Percentiles rank a stretch among this genome's conserved stretches.
phyloP scores from a whole-genome alignment of 805 yeast genomes.

The Metschnikowia similis region DNA sequence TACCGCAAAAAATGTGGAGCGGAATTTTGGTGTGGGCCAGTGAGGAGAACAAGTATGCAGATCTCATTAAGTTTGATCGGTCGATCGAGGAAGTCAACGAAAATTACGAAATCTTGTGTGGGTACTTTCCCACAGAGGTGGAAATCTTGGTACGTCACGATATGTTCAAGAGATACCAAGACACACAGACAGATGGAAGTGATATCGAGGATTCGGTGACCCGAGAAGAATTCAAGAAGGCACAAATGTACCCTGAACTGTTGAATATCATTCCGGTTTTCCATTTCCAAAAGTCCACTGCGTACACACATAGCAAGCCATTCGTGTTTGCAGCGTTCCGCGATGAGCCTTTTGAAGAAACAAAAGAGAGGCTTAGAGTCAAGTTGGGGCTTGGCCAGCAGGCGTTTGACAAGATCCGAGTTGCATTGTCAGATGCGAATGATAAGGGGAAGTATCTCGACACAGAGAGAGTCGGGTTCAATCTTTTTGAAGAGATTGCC shows the following conservation, averaged over 20 bases:
- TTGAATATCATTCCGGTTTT: constrained; percentile 57
- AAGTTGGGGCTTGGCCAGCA: constrained; percentile 72
- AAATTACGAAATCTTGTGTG: constrained; percentile 35
- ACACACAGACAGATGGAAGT: constrained; percentile 16
- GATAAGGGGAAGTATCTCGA: constrained; percentile 44
- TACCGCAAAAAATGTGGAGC: constrained; percentile 44
- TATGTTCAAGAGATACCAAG: constrained; percentile 24
- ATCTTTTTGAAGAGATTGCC: constrained; percentile 51
- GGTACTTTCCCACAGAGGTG: constrained; percentile 41
- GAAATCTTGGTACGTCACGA: constrained; percentile 35
- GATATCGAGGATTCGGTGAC: constrained; percentile 25
- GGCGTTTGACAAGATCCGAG: constrained; percentile 71
- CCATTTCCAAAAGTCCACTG: constrained; percentile 72
- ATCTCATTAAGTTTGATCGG: constrained; percentile 34
- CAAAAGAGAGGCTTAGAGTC: constrained; percentile 63
- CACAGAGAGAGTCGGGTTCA: constrained; percentile 47
- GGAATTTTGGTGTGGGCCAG: constrained; percentile 58
- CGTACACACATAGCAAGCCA: constrained; percentile 75
- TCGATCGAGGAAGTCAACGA: constrained; percentile 33
- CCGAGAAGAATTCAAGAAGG: constrained; percentile 12
- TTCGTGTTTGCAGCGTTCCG: constrained; percentile 71
- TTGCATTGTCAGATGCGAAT: constrained; percentile 50
- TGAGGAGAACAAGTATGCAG: constrained; percentile 34
- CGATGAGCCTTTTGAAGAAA: constrained; percentile 58
- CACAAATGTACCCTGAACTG: constrained; percentile 23